Evolutionary conservation across 2,329 filamentous ascomycete genomes (phyloP), one percentile per base, ranked within the genome.

Genomic region (Nemania diffusa): DNA sequence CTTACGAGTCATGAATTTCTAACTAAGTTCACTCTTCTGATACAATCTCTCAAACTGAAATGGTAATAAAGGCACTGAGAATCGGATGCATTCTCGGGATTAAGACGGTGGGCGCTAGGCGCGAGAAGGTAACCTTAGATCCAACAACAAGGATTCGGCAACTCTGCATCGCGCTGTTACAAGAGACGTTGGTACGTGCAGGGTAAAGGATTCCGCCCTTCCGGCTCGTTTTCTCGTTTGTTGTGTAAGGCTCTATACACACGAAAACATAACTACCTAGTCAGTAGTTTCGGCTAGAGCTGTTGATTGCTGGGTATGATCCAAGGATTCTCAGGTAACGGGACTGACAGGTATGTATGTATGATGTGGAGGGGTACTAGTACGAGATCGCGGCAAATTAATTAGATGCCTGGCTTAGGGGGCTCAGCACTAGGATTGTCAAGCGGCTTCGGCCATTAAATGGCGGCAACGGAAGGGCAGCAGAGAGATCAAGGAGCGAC

Each of bases 111-210:
- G 60, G 52, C 52, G 52, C 64, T 69, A 69, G 67, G 57, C 68
- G 71, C 72, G 72, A 72, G 70, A 72, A 74, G 66, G 74, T 72
- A 75, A 72, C 70, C 69, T 71, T 68, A 66, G 72, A 72, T 72
- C 71, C 72, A 73, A 72, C 71, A 72, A 72, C 69, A 73, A 68
- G 69, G 69, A 67, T 70, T 62, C 53, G 52, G 68, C 56, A 67
- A 63, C 52, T 69, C 70, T 71, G 67, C 67, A 58, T 62, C 65
- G 58, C 66, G 57, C 69, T 71, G 62, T 73, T 44, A 64, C 61
- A 63, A 40, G 37, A 40, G 42, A 61, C 61, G 57, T 50, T 67
- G 44, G 34, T 55, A 64, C 55, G 64, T 61, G 60, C 64, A 61
- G 57, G 62, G 55, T 59, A 58, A 63, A 63, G 59, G 62, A 65